Evolutionary conservation across 2,329 filamentous ascomycete genomes (phyloP), one percentile per base, ranked within the genome.

Genomic region (Verticillium klebahnii): DNA sequence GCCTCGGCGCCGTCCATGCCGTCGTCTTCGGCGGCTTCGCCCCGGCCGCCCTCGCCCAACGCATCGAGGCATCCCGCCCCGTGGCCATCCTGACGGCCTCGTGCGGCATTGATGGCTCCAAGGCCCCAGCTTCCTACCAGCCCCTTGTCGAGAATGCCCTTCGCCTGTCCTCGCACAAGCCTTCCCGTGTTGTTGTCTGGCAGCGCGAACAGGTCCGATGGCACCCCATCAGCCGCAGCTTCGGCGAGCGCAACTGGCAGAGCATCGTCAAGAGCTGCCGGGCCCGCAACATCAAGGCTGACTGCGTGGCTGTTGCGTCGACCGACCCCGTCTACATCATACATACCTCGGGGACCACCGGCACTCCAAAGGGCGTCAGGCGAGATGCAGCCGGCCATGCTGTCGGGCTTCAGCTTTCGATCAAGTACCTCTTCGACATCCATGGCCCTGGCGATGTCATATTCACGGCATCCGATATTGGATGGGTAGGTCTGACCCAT

Each of bases 21-120:
- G 92, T 96, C 5, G 94, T 98, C 3, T 97, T 97, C 74, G 94
- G 94, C 52, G 93, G 94, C 0, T 98, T 98, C 72, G 92, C 92
- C 0, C 82, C 93, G 0, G 80, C 83, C 11, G 91, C 93, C 4
- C 81, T 97, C 55, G 92, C 93, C 1, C 93, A 97, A 76, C 85
- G 93, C 31, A 96, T 98, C 67, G 92, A 96, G 58, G 90, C 91
- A 0, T 92, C 90, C 8, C 84, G 84, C 37, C 92, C 93, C 8
- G 85, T 85, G 9, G 87, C 85, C 11, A 86, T 97, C 57, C 84
- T 97, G 72, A 97, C 93, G 0, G 93, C 93, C 0, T 96, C 92
- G 9, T 97, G 93, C 74, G 93, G 93, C 37, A 93, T 97, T 61
- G 93, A 97, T 69, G 93, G 93, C 4, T 81, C 81, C 59, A 96